Conservation (phyloP, 441 rosid genomes). For the Gossypium lobatum region DNA sequence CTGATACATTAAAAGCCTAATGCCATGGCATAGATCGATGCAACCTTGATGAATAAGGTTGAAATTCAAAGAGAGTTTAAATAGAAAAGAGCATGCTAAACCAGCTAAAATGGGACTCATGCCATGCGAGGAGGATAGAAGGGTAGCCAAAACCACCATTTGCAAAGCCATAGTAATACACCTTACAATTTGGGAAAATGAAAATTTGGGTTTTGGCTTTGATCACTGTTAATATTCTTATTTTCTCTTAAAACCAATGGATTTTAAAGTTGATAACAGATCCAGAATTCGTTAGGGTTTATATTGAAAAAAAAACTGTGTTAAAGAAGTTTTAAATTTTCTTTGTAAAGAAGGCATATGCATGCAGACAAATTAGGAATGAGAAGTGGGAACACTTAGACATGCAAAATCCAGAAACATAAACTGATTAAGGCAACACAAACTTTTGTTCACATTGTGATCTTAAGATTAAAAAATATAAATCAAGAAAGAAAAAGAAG, state of each 20-base stretch:
- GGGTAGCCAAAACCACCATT: constrained; percentile 21
- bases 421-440: not conserved
- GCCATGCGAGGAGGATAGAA: constrained; percentile 5
- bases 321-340: not conserved
- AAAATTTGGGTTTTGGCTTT: not conserved
- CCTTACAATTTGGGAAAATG: not conserved
- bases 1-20: constrained; percentile 23
- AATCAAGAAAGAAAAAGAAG: not conserved
- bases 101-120: constrained; percentile 13
- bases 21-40: constrained; percentile 8
- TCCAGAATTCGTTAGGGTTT: not conserved
- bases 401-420: not conserved
- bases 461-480: not conserved
- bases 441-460: not conserved
- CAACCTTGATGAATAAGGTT: not conserved
- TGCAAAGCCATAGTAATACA: constrained; percentile 16
- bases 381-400: not conserved
- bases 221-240: not conserved
- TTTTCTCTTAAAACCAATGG: not conserved
- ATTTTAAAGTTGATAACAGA: not conserved
- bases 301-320: not conserved
- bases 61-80: constrained; percentile 19
- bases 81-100: constrained; percentile 19
- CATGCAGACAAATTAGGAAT: not conserved
- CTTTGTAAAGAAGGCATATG: constrained; percentile 9